Base-by-base conservation (phyloP, 2,329 filamentous ascomycete genomes). In the Fusarium chuoi region DNA sequence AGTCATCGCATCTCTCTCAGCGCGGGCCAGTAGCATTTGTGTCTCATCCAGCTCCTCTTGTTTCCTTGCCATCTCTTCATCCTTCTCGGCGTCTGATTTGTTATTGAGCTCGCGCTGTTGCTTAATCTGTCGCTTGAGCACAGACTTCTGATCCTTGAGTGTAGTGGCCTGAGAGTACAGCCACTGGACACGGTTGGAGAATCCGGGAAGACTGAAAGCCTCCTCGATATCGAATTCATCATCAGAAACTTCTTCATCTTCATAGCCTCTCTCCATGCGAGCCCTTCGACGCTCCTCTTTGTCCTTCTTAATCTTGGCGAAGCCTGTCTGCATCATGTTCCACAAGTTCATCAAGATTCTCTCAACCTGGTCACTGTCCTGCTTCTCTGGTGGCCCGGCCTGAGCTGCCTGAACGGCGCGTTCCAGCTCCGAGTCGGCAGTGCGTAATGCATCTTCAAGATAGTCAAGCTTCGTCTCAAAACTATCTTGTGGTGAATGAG, bases 101-200 rank as follows among this genome's bases (percentile, higher is more conserved):
- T 88, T 95, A 83, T 97, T 97, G 65, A 98, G 88, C 79, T 97
- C 94, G 66, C 95, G 93, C 83, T 98, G 96, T 81, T 98, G 95
- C 84, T 97, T 96, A 78, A 98, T 96, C 81, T 98, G 95, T 48
- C 95, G 91, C 78, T 96, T 93, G 14, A 98, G 87, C 28, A 98
- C 95, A 55, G 91, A 90, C 80, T 98, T 97, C 80, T 98, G 95
- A 77, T 98, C 94, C 70, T 94, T 92, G 41, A 98, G 85, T 26
- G 89, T 89, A 24, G 91, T 92, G n/a, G 94, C 89, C 66, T 94
- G 93, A 45, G 88, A 87, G 79, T 95, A 94, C 9, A 98, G 85
- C 84, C 91, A 93, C 77, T 95, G 92, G 2, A 98, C 91, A 78
- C 94, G 94, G 14, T 89, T 85, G 22, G 91, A 92, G 81, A 98